Evolutionary conservation across 2,329 filamentous ascomycete genomes (phyloP), one percentile per base, ranked within the genome.

Genomic region (Colletotrichum sp.): DNA sequence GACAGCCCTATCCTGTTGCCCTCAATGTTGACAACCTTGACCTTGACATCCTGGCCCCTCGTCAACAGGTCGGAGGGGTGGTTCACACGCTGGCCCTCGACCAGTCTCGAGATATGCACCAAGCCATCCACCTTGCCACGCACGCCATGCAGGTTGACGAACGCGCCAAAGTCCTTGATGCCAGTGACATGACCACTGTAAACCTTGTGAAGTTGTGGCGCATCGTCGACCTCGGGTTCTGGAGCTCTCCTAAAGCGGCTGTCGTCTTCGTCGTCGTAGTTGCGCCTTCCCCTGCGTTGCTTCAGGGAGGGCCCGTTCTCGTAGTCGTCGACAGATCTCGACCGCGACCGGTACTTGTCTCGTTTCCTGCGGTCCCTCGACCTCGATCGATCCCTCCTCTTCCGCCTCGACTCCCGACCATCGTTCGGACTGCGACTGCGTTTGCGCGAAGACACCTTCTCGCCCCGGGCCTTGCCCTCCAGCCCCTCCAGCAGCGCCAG

Each of bases 101-200:
- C 91, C 84, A 99, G 94, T 26, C 95, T 94, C 28, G 96, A 98
- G 32, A 99, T 92, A 82, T 99, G 97, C 1, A 99, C 96, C 78
- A 99, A 88, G 0, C 97, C 97, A 81, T 98, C 96, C 2, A 97
- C 94, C 83, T 96, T 97, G 62, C 96, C 96, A 79, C 90, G 92
- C 2, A 99, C 94, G 21, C 96, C 94, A 78, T 93, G 91, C n/a
- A 99, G 83, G 79, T 97, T 98, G 73, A 98, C 96, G 84, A 99
- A 99, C 1, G 93, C 96, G 13, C 97, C 97, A 85, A 98, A 99
- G 76, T 98, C 95, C 81, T 98, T 98, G 69, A 99, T 89, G 0
- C 96, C 96, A 0, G 95, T 98, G 16, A 98, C 95, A 80, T 93
- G 93, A 2, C 97, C 97, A 77, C 95, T 91, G 81, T 99, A 99